Conservation (phyloP, 305 asterid species). For the Salvia sclarea region DNA sequence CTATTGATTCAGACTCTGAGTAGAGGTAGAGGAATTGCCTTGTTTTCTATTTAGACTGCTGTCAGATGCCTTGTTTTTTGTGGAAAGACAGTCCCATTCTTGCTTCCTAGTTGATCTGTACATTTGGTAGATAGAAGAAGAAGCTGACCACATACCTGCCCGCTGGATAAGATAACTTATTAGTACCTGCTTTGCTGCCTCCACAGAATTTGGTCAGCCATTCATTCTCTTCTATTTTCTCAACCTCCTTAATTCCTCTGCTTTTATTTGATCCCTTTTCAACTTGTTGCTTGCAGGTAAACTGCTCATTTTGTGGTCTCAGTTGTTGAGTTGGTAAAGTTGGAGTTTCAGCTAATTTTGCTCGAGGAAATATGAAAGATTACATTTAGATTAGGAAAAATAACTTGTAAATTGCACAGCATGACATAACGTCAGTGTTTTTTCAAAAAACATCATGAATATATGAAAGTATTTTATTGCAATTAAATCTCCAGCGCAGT, state of each 20-base stretch:
- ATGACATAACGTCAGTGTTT: neutral
- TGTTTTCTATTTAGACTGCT: constrained; percentile 23
- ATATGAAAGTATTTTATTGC: neutral
- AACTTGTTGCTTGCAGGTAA: constrained; percentile 25
- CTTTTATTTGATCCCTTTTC: neutral
- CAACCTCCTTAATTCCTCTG: constrained; percentile 4
- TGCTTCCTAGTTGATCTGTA: constrained; percentile 39
- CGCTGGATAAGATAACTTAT: constrained; percentile 35
- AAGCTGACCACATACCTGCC: constrained; percentile 39
- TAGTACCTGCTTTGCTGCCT: constrained; percentile 28
- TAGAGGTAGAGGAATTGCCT: constrained; percentile 36
- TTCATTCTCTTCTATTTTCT: constrained; percentile 13
- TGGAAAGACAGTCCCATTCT: constrained; percentile 21
- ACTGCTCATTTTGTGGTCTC: constrained; percentile 36
- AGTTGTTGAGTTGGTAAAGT: constrained; percentile 20
- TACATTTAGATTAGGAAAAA: constrained; percentile 30
- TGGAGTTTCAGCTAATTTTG: constrained; percentile 21
- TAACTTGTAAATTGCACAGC: constrained; percentile 32
- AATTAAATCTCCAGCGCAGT: neutral
- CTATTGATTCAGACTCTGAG: constrained; percentile 87
- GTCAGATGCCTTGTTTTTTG: constrained; percentile 5
- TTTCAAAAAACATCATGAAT: neutral
- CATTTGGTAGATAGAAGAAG: constrained; percentile 38
- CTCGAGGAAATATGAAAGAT: constrained; percentile 23
- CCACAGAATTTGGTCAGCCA: constrained; percentile 38